Base-by-base conservation (phyloP, 2,329 filamentous ascomycete species). In the Blastomyces silverae region DNA sequence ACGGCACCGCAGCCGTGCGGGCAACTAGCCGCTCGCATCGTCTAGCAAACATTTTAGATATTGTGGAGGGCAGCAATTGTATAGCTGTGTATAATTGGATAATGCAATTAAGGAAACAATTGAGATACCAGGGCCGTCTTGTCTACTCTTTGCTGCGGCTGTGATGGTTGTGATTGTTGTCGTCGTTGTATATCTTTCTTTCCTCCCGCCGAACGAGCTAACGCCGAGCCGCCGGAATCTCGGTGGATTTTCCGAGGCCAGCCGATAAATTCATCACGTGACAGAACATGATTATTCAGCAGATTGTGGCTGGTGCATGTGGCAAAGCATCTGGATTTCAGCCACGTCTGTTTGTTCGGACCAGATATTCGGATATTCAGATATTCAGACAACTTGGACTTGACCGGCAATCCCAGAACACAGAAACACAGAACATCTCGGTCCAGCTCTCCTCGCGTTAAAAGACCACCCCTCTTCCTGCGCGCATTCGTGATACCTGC, bases 11-110 rank as follows among this genome's bases (percentile, higher is more conserved):
- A 20, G 75, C 83, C 67, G 83, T 83, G 37, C 84, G 83, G 72
- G 84, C 83, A 68, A 85, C 77, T 57, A 89, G 84, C 74, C 85
- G 82, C 72, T 89, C 76, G 70, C 81, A 82, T 70, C 85, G 83
- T 64, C 72, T 73, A 64, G 74, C 70, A 66, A 79, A 75, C 77
- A 78, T 79, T 63, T 53, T 73, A 69, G 57, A 44, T n/a, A 34
- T 62, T 58, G 17, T 34, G 46, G 78, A 78, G 73, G 62, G 85
- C 82, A 66, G 79, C 75, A 86, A 53, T 83, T 83, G 59, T 5
- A 28, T 8, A 34, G 55, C 3, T 53, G 8, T 28, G 20, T 13
- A 4, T 39, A 28, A 5, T 17, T 34, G 39, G 28, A 25, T 8
- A 22, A 42, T 39, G 28, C 48, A 62, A 52, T 52, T 39, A 22